Evolutionary conservation across 345 rosid species (phyloP).

Genomic region (Pistacia vera): DNA sequence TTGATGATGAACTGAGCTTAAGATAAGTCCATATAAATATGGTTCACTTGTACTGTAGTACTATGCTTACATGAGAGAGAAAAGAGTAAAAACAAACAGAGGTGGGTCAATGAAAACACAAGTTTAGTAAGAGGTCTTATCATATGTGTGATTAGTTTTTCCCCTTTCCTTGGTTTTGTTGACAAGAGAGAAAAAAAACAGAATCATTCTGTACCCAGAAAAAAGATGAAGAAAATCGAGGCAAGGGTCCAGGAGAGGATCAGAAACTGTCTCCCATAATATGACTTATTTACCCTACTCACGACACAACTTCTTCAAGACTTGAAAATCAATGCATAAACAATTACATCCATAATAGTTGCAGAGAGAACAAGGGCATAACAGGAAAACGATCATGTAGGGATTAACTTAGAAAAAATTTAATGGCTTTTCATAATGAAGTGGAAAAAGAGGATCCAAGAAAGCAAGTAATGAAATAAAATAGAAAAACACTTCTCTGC

Average conservation of each 20-base stretch:
- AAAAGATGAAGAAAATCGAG: conserved; percentile 13
- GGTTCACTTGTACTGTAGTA: background rate
- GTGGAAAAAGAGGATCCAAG: conserved; percentile 11
- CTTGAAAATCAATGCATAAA: too few species aligned
- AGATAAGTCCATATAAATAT: background rate
- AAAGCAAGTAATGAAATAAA: background rate
- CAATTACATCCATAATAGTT: background rate
- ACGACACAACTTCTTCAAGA: background rate
- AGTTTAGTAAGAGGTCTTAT: conserved; percentile 17
- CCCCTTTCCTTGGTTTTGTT: conserved; percentile 24
- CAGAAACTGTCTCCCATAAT: conserved; percentile 12
- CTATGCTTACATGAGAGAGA: conserved; percentile 13
- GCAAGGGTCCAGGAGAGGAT: conserved; percentile 7
- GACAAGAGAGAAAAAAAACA: conserved; percentile 17
- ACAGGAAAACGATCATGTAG: background rate
- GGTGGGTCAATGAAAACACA: conserved; percentile 20
- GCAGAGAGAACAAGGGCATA: background rate
- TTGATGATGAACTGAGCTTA: background rate
- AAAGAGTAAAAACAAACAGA: conserved; percentile 4
- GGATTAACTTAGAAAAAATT: background rate
- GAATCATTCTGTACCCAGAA: conserved; percentile 28
- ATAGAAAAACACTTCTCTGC: conserved; percentile 1
- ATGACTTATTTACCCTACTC: conserved; percentile 21
- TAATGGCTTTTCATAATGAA: background rate
- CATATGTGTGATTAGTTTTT: conserved; percentile 16